These are phyloP conservation scores for Pseudocercospora musae DNA, from an alignment of 2,329 filamentous ascomycete genomes.

Conservation along the genomic window DNA sequence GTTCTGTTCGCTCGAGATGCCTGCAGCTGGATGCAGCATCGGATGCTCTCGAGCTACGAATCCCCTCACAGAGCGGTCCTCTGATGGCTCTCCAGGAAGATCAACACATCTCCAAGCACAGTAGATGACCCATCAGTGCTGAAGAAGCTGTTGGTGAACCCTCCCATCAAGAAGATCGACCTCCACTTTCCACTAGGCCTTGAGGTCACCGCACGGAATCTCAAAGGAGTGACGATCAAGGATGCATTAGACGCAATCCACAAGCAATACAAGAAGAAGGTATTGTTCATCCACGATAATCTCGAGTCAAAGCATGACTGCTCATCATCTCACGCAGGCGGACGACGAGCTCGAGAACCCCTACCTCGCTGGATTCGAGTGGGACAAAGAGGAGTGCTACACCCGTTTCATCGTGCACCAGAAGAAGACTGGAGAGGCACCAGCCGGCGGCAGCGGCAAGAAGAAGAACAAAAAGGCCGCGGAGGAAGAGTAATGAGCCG, in stretches of 20 bases:
- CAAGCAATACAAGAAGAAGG: slow-evolving; percentile 96
- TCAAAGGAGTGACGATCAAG: slow-evolving; percentile 95
- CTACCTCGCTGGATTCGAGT: slow-evolving; percentile 91
- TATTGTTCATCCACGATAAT: slow-evolving; percentile 41
- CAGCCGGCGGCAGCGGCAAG: slow-evolving; percentile 54
- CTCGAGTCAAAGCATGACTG: not conserved
- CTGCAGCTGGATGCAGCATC: not conserved
- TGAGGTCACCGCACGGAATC: slow-evolving; percentile 83
- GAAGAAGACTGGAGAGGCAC: slow-evolving; percentile 62
- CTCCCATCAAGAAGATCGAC: slow-evolving; percentile 90
- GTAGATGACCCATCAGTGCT: slow-evolving; percentile 82
- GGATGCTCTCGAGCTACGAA: not conserved
- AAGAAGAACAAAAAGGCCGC: slow-evolving; percentile 54
- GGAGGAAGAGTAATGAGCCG: slow-evolving; percentile 27
- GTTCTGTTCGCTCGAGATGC: not conserved
- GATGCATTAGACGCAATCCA: slow-evolving; percentile 92
- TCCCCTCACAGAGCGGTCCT: not conserved
- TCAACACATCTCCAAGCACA: slow-evolving; percentile 77
- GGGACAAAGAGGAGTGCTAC: slow-evolving; percentile 91
- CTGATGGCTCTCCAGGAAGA: slow-evolving; percentile 64
- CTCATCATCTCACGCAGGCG: slow-evolving; percentile 51
- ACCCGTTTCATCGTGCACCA: slow-evolving; percentile 84
- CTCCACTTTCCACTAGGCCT: slow-evolving; percentile 85
- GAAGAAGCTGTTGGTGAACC: slow-evolving; percentile 74
- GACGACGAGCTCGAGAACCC: slow-evolving; percentile 88